A percentile compares a stretch with the other conserved stretches of the same genome.
phyloP scores from a whole-genome alignment of 345 rosid species.

The Murraya paniculata region DNA sequence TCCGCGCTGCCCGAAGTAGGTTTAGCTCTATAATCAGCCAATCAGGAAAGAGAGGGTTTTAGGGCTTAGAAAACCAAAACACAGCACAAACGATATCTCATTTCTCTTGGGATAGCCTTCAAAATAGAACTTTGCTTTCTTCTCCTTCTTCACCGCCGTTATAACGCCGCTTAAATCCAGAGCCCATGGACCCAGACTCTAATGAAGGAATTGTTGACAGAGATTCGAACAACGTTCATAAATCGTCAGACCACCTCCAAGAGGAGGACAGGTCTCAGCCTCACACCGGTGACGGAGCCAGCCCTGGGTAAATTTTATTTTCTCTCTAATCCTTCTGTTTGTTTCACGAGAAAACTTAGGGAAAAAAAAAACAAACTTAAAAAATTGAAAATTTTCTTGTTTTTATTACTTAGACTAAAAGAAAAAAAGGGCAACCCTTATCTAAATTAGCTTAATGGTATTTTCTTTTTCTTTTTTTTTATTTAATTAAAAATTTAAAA shows the following conservation, averaged over 20 bases:
- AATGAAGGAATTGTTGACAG: slow-evolving; percentile 37
- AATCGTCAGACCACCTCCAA: slow-evolving; percentile 36
- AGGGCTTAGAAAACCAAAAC: slow-evolving; percentile 18
- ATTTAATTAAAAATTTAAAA: slow-evolving; percentile 27
- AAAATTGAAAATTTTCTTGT: neutral
- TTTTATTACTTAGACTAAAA: too few species aligned
- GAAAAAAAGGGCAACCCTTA: neutral
- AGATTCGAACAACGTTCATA: slow-evolving; percentile 36
- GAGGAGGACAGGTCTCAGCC: slow-evolving; percentile 56
- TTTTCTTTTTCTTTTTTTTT: neutral
- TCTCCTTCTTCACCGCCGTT: slow-evolving; percentile 7
- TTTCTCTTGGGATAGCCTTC: neutral
- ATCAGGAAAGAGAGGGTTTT: slow-evolving; percentile 26
- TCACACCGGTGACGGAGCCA: slow-evolving; percentile 63
- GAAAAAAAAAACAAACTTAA: neutral
- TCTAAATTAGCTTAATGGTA: neutral
- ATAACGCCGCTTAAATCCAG: slow-evolving; percentile 6
- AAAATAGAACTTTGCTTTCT: neutral
- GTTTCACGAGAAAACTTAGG: slow-evolving; percentile 7
- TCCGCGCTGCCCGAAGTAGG: slow-evolving; percentile 4
- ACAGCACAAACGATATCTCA: neutral
- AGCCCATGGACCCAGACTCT: slow-evolving; percentile 49
- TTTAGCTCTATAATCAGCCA: neutral
- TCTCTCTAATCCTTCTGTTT: slow-evolving; percentile 5
- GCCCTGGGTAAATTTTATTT: slow-evolving; percentile 50